Conservation (phyloP, 192 early-diverging fungal genomes). For the Geosiphon pyriformis region DNA sequence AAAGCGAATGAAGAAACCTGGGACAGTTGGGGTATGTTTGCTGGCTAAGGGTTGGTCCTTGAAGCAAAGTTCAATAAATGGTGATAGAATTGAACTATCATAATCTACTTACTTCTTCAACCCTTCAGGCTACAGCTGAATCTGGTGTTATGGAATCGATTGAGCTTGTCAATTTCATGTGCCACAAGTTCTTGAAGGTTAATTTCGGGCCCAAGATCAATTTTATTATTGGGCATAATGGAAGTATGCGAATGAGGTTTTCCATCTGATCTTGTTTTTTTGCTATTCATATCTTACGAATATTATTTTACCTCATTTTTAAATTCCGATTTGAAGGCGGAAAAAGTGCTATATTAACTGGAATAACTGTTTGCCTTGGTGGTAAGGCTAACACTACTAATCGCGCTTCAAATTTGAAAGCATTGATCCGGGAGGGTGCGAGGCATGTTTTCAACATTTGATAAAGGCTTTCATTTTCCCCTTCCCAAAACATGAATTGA, state of each 20-base stretch:
- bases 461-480: too few species aligned
- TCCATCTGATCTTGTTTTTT: not conserved
- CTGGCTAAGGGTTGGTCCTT: not conserved
- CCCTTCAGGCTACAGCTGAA: constrained; percentile 37
- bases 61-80: not conserved
- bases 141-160: constrained; percentile 78
- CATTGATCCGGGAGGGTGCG: constrained; percentile 80
- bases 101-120: not conserved
- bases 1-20: not conserved
- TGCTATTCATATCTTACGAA: not conserved
- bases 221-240: constrained; percentile 97
- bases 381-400: constrained; percentile 86
- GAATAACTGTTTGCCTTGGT: constrained; percentile 84
- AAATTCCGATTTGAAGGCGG: constrained; percentile 51
- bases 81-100: not conserved
- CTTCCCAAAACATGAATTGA: too few species aligned
- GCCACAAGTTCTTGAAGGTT: constrained; percentile 77
- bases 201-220: constrained; percentile 84
- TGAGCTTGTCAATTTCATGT: constrained; percentile 92
- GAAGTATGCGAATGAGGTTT: constrained; percentile 48
- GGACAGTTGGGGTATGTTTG: not conserved
- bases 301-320: not conserved
- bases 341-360: constrained; percentile 95
- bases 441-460: constrained; percentile 37
- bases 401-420: constrained; percentile 68